Conservation (phyloP, 2,329 filamentous ascomycete genomes). For the Xylaria sp. region DNA sequence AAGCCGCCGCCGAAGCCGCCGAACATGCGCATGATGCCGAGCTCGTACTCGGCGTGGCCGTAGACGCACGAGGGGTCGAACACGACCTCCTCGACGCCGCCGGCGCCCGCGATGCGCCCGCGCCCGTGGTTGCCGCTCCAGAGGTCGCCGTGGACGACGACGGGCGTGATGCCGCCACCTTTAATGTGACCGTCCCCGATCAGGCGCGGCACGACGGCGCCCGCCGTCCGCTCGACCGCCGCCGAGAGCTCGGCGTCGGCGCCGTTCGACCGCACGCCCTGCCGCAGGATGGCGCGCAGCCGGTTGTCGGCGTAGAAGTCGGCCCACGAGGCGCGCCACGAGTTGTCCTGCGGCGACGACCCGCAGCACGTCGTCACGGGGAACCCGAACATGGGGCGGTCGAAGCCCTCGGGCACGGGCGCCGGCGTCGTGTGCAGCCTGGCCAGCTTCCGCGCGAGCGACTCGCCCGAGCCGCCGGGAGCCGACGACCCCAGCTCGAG, state of each 20-base stretch:
- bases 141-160: constrained; percentile 88
- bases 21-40: constrained; percentile 97
- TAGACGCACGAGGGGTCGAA: constrained; percentile 84
- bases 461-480: constrained; percentile 50
- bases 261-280: constrained; percentile 64
- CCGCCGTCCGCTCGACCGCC: constrained; percentile 66
- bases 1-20: constrained; percentile 78
- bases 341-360: constrained; percentile 79
- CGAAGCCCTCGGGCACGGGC: constrained; percentile 61
- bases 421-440: constrained; percentile 77
- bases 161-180: constrained; percentile 70
- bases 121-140: constrained; percentile 84
- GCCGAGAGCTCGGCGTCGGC: constrained; percentile 61
- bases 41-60: constrained; percentile 85
- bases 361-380: constrained; percentile 85
- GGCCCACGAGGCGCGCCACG: constrained; percentile 73
- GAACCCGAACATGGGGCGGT: constrained; percentile 76
- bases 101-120: constrained; percentile 59
- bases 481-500: constrained; percentile 62
- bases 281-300: constrained; percentile 64
- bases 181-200: constrained; percentile 68
- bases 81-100: constrained; percentile 70
- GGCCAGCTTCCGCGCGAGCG: constrained; percentile 76
- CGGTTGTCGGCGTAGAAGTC: constrained; percentile 83
- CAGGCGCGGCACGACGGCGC: constrained; percentile 72